These are phyloP conservation scores for Gossypium arboreum DNA, from an alignment of 345 rosid species.

Conservation along the genomic window DNA sequence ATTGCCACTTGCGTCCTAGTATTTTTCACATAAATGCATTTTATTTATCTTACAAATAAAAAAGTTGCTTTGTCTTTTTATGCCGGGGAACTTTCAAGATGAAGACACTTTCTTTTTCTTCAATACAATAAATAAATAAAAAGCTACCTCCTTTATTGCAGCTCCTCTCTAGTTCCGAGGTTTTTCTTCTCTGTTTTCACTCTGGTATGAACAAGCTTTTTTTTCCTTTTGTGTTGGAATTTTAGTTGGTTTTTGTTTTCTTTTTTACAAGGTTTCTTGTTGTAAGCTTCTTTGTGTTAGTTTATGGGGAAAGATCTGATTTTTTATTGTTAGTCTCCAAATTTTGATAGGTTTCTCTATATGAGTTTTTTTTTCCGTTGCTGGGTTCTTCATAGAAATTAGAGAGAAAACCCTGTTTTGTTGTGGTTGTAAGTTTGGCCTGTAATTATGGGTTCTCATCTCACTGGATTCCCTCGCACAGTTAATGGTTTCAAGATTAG, in stretches of 20 bases:
- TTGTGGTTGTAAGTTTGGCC: neutral
- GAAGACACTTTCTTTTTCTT: neutral
- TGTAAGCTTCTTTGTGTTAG: neutral
- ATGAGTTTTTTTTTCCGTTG: neutral
- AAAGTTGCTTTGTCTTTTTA: neutral
- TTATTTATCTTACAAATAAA: neutral
- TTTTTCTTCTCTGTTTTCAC: neutral
- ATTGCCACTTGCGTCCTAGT: slow-evolving; percentile 5
- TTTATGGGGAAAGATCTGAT: neutral
- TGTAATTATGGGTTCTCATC: slow-evolving; percentile 21
- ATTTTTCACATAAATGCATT: neutral
- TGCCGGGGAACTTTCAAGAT: slow-evolving; percentile 13
- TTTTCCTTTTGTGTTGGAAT: neutral
- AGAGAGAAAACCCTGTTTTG: neutral
- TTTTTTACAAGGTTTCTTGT: neutral
- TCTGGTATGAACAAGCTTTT: neutral
- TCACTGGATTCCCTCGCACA: slow-evolving; percentile 21
- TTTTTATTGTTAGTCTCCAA: neutral
- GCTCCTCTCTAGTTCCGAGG: neutral
- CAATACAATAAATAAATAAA: neutral
- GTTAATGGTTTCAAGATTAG: slow-evolving; percentile 24
- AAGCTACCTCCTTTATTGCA: neutral
- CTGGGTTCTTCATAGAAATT: neutral
- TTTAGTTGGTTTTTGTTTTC: neutral
- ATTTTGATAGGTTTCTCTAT: neutral